These are phyloP conservation scores for Penicillium janthinellum DNA, from an alignment of 2,329 filamentous ascomycete species.

Conservation along the genomic window DNA sequence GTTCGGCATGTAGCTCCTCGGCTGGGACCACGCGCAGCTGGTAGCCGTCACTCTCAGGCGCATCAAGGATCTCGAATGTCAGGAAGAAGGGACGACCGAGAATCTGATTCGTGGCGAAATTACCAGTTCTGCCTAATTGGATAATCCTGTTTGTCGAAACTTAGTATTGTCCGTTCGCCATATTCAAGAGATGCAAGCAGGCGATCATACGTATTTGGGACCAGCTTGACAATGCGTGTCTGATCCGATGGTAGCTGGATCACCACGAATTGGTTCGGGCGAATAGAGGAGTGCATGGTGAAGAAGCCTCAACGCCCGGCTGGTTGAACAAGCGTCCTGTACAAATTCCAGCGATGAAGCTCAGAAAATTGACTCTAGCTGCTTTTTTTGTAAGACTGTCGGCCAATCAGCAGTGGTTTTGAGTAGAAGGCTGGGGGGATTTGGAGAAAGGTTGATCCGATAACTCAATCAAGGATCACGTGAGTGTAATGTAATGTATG, in stretches of 20 bases:
- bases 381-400: neutral
- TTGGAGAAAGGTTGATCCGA: neutral
- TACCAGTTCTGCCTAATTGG: constrained; percentile 88
- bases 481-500: neutral
- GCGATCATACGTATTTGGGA: constrained; percentile 64
- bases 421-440: neutral
- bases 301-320: neutral
- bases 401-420: neutral
- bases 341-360: neutral
- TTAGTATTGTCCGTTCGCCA: constrained; percentile 3
- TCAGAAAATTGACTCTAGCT: neutral
- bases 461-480: neutral
- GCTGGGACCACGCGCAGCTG: constrained; percentile 74
- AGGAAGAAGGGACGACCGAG: constrained; percentile 89
- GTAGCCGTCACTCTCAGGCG: constrained; percentile 63
- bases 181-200: neutral
- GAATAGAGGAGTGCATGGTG: constrained; percentile 44
- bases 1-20: constrained; percentile 79
- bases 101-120: constrained; percentile 84
- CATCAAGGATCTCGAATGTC: constrained; percentile 86
- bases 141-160: constrained; percentile 63
- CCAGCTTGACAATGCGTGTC: constrained; percentile 60
- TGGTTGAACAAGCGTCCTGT: neutral
- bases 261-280: constrained; percentile 40
- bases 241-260: constrained; percentile 56